These are phyloP conservation scores for Candida gorgasii DNA, from an alignment of 805 yeast genomes.

Conservation along the genomic window DNA sequence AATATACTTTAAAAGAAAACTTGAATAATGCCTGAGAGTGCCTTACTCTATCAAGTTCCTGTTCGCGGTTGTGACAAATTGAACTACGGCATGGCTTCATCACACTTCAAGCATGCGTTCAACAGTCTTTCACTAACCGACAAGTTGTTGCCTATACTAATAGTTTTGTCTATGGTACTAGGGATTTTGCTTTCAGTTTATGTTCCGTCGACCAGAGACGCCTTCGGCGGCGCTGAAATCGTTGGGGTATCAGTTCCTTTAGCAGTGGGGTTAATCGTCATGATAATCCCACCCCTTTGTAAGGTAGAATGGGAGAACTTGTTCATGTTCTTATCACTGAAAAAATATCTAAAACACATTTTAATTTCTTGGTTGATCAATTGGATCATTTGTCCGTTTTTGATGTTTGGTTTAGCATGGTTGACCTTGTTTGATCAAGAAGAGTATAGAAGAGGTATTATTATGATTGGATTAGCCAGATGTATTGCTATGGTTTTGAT, in stretches of 20 bases:
- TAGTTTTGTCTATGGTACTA: slow-evolving; percentile 36
- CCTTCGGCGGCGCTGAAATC: slow-evolving; percentile 35
- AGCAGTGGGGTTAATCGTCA: slow-evolving; percentile 52
- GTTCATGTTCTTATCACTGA: slow-evolving; percentile 12
- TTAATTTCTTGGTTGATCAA: slow-evolving; percentile 46
- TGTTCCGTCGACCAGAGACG: slow-evolving; percentile 34
- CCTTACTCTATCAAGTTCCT: no score
- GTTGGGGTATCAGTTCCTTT: slow-evolving; percentile 45
- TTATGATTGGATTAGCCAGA: slow-evolving; percentile 59
- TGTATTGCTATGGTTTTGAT: slow-evolving; percentile 65
- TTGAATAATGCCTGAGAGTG: no score
- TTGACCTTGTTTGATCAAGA: slow-evolving; percentile 44
- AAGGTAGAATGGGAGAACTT: slow-evolving; percentile 54
- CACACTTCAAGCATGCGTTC: not conserved
- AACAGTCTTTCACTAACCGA: slow-evolving; percentile 30
- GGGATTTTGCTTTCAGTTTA: slow-evolving; percentile 45
- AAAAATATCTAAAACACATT: slow-evolving; percentile 23
- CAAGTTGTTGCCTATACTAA: slow-evolving; percentile 34
- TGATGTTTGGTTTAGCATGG: slow-evolving; percentile 62
- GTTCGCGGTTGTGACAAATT: no score
- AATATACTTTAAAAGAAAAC: no score
- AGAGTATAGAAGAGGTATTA: slow-evolving; percentile 55
- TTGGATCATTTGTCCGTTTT: slow-evolving; percentile 57
- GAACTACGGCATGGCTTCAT: no score
- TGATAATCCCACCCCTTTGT: slow-evolving; percentile 61